Percentiles rank a stretch among this genome's conserved stretches.
Evolutionary conservation across 495 filamentous ascomycete species (phyloP).

Genomic region (Penicillium chermesinum): DNA sequence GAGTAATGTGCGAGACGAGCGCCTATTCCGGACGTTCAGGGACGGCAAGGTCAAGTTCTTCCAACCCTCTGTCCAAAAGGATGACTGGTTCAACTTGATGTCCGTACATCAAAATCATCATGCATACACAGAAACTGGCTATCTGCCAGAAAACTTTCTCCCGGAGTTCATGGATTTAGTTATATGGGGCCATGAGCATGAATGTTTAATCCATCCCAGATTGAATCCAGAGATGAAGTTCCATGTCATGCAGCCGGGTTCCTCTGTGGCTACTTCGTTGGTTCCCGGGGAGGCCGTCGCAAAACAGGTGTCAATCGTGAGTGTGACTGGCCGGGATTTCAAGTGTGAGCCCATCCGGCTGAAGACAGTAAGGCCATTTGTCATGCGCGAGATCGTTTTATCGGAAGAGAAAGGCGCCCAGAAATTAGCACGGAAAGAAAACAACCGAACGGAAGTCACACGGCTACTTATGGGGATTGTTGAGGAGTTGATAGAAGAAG

Average conservation of each 20-base stretch:
- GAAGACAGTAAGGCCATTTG: slow-evolving; percentile 86
- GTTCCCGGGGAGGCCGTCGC: slow-evolving; percentile 84
- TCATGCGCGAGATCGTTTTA: slow-evolving; percentile 77
- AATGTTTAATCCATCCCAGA: slow-evolving; percentile 81
- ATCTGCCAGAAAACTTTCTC: slow-evolving; percentile 90
- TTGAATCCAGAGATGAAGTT: slow-evolving; percentile 84
- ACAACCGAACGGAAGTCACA: slow-evolving; percentile 77
- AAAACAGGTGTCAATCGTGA: slow-evolving; percentile 86
- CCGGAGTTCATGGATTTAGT: slow-evolving; percentile 89
- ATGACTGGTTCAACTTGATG: slow-evolving; percentile 96
- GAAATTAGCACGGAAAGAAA: slow-evolving; percentile 68
- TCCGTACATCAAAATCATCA: slow-evolving; percentile 96
- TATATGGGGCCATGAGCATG: slow-evolving; percentile 97
- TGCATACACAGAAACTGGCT: slow-evolving; percentile 81
- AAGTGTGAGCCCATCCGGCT: slow-evolving; percentile 74
- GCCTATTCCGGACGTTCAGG: slow-evolving; percentile 86
- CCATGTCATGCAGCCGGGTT: slow-evolving; percentile 95
- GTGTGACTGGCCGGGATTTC: slow-evolving; percentile 77
- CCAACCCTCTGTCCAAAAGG: slow-evolving; percentile 71
- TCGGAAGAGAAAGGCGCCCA: slow-evolving; percentile 71
- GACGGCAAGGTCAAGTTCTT: slow-evolving; percentile 94
- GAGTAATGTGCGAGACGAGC: slow-evolving; percentile 94
- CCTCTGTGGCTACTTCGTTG: slow-evolving; percentile 90
- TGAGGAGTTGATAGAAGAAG: slow-evolving; percentile 79
- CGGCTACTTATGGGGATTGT: slow-evolving; percentile 70